Evolutionary conservation across 2,329 filamentous ascomycete genomes (phyloP).

Genomic region (Trichoderma pleuroti): DNA sequence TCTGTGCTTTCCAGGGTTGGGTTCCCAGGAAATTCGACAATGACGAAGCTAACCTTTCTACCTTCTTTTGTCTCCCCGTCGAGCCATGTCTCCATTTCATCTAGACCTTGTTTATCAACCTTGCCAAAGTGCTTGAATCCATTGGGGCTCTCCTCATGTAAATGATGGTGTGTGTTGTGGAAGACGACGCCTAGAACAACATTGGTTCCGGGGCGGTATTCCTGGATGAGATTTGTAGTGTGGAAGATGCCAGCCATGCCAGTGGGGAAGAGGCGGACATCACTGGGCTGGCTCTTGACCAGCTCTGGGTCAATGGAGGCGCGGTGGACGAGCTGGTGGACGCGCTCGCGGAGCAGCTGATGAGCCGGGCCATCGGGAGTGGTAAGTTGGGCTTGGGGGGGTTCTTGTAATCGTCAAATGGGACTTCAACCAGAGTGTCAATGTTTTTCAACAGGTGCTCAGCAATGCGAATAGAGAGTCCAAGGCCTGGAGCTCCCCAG

Average conservation of each 20-base stretch:
- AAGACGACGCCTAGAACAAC: conserved; percentile 52
- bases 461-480: conserved; percentile 44
- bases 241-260: conserved; percentile 53
- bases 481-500: conserved; percentile 46
- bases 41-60: conserved; percentile 42
- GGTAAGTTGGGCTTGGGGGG: conserved; percentile 38
- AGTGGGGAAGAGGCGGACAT: conserved; percentile 52
- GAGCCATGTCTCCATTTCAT: conserved; percentile 44
- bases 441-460: conserved; percentile 41
- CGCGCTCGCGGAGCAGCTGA: conserved; percentile 36
- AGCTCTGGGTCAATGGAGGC: conserved; percentile 34
- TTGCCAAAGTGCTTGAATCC: conserved; percentile 47
- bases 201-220: conserved; percentile 34
- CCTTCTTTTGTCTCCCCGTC: conserved; percentile 37
- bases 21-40: conserved; percentile 45
- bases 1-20: conserved; percentile 35
- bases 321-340: conserved; percentile 41
- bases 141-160: conserved; percentile 43
- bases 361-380: conserved; percentile 40
- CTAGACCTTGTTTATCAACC: conserved; percentile 41
- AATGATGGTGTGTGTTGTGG: conserved; percentile 45
- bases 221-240: conserved; percentile 37
- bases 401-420: conserved; percentile 24
- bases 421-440: conserved; percentile 34
- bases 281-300: conserved; percentile 28